Evolutionary conservation across 768 basidiomycete species (phyloP).

Genomic region (Leucogyrophana mollusca): DNA sequence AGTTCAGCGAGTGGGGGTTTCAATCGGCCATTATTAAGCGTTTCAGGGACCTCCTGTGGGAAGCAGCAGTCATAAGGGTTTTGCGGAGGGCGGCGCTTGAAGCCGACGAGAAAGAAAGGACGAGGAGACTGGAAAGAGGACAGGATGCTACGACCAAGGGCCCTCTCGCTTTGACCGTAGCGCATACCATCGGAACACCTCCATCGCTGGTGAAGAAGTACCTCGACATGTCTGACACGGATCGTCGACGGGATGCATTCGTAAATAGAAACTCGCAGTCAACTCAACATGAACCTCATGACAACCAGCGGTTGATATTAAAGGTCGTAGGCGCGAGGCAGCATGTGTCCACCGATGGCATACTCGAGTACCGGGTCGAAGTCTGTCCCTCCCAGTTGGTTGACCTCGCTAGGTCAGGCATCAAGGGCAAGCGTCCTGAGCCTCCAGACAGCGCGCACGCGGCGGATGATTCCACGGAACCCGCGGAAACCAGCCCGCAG

Average conservation of each 20-base stretch:
- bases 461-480: slow-evolving; percentile 12
- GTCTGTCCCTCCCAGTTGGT: slow-evolving; percentile 34
- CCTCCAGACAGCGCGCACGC: slow-evolving; percentile 6
- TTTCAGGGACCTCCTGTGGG: slow-evolving; percentile 20
- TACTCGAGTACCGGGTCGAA: slow-evolving; percentile 43
- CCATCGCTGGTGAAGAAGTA: slow-evolving; percentile 16
- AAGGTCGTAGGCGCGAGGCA: slow-evolving; percentile 34
- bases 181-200: slow-evolving; percentile 21
- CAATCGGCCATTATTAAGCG: slow-evolving; percentile 17
- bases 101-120: slow-evolving; percentile 28
- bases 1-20: slow-evolving; percentile 26
- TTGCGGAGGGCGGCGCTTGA: slow-evolving; percentile 25
- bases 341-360: slow-evolving; percentile 39
- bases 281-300: neutral
- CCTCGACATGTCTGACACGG: slow-evolving; percentile 8
- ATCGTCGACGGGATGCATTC: slow-evolving; percentile 17
- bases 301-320: slow-evolving; percentile 19
- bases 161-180: slow-evolving; percentile 11
- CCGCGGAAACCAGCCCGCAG: slow-evolving; percentile 8
- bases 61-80: slow-evolving; percentile 18
- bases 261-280: slow-evolving; percentile 6
- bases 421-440: slow-evolving; percentile 26
- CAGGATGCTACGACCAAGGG: slow-evolving; percentile 14
- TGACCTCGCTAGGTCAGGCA: slow-evolving; percentile 25
- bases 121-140: slow-evolving; percentile 16